Base-by-base conservation (phyloP, 2,329 filamentous ascomycete species). In the Paracoccidioides brasiliensis region DNA sequence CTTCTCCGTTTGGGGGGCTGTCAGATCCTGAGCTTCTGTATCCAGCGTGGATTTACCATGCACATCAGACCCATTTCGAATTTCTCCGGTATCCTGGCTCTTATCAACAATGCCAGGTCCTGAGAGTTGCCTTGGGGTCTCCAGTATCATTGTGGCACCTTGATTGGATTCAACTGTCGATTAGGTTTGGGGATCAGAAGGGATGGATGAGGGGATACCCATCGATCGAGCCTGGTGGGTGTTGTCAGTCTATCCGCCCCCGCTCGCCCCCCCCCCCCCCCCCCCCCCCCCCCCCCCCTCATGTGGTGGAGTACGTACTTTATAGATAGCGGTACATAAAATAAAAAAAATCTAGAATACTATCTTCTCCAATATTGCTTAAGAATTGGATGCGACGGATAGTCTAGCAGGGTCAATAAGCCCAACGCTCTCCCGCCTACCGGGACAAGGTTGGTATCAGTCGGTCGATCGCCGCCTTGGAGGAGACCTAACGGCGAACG, bases 1-100 rank as follows among this genome's bases (percentile, higher is more conserved):
- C 5, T 68, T 59, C 30, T 64, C 53, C 43, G 15, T 33, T 9
- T 28, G n/a, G 5, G 22, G 22, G 22, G 30, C 32, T 28, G 32
- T 10, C 10, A 35, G 4, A 33, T 12, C 5, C 14, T 41, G 38
- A 41, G n/a, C 10, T 28, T 44, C 41, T 30, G 32, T 14, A 44
- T 15, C 52, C 8, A 45, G 30, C 1, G 37, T 28, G 12, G 32
- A 37, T 40, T 38, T 53, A 15, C n/a, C 51, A 4, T 53, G n/a
- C 32, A 37, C 32, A 9, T 38, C 35, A 35, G 42, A 53, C 9
- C 38, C 50, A 30, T 52, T 52, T 15, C 22, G 28, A 1, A 42
- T 32, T n/a, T 30, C 14, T 12, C n/a, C 37, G 14, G 38, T 32
- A 14, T n/a, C 33, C 28, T 28, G 10, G 7, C 35, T 32, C 12